These are phyloP conservation scores for Phalaenopsis hybrid DNA, from an alignment of 116 monocot genomes.

Conservation along the genomic window DNA sequence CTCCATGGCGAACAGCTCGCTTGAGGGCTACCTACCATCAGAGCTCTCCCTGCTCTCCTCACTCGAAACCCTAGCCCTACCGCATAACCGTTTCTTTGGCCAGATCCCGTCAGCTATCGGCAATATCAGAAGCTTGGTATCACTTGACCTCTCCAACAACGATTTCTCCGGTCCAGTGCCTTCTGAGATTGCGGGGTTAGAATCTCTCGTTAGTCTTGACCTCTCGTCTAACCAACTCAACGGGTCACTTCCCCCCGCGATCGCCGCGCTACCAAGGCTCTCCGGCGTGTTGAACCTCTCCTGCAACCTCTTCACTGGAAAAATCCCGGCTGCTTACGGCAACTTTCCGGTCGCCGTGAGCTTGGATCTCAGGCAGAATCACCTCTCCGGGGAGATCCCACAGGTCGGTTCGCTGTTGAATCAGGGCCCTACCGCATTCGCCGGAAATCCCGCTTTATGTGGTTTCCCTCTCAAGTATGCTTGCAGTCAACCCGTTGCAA, in stretches of 20 bases:
- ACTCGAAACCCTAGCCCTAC: slow-evolving; percentile 29
- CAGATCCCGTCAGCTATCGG: slow-evolving; percentile 38
- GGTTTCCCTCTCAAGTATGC: slow-evolving; percentile 68
- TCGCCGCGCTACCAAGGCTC: slow-evolving; percentile 52
- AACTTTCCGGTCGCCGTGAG: slow-evolving; percentile 71
- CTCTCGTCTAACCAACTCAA: slow-evolving; percentile 63
- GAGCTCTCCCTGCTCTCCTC: slow-evolving; percentile 33
- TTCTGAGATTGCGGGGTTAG: slow-evolving; percentile 35
- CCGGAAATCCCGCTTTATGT: slow-evolving; percentile 64
- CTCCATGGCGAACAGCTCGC: slow-evolving; percentile 24
- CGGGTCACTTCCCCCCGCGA: slow-evolving; percentile 51
- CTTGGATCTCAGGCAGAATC: slow-evolving; percentile 56
- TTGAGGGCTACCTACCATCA: slow-evolving; percentile 43
- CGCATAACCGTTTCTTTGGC: slow-evolving; percentile 24
- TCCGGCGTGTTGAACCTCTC: slow-evolving; percentile 80
- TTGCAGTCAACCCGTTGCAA: slow-evolving; percentile 23
- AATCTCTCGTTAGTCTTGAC: slow-evolving; percentile 52
- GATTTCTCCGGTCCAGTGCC: slow-evolving; percentile 72
- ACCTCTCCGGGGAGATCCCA: slow-evolving; percentile 83
- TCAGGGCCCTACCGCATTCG: slow-evolving; percentile 93
- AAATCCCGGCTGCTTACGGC: slow-evolving; percentile 59
- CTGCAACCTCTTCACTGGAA: slow-evolving; percentile 50
- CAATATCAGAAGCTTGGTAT: slow-evolving; percentile 16
- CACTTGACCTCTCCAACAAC: slow-evolving; percentile 74
- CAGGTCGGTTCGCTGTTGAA: slow-evolving; percentile 73